Evolutionary conservation across 129 eudicot species (phyloP).

Genomic region (Sambucus nigra): DNA sequence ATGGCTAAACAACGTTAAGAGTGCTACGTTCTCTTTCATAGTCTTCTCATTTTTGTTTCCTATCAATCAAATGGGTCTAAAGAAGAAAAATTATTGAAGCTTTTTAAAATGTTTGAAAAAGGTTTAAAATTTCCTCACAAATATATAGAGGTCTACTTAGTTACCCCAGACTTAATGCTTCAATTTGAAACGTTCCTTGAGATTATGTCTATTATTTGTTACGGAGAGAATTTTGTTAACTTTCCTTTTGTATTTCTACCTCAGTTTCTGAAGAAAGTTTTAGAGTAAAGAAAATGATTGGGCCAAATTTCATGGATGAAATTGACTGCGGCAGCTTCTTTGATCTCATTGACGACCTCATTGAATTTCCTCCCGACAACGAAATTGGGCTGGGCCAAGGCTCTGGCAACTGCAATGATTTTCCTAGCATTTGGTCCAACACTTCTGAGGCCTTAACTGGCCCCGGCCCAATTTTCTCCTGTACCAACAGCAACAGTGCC

Average conservation of each 20-base stretch:
- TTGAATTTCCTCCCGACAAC: constrained; percentile 59
- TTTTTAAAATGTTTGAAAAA: no score
- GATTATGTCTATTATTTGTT: constrained; percentile 6
- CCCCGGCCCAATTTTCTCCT: constrained; percentile 40
- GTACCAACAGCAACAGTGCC: constrained; percentile 17
- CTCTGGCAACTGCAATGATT: constrained; percentile 31
- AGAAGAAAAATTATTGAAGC: no score
- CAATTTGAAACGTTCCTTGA: background rate
- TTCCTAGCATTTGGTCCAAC: constrained; percentile 46
- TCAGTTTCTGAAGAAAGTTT: constrained; percentile 19
- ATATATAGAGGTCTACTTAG: background rate
- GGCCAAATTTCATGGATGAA: constrained; percentile 54
- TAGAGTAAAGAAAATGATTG: constrained; percentile 25
- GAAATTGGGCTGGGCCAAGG: constrained; percentile 27
- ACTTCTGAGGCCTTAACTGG: constrained; percentile 33
- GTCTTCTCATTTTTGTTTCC: no score
- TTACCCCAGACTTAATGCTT: background rate
- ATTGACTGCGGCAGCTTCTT: constrained; percentile 68
- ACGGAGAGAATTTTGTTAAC: background rate
- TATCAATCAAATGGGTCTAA: no score
- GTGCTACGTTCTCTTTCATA: no score
- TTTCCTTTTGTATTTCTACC: constrained; percentile 3
- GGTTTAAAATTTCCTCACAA: background rate
- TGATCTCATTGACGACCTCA: constrained; percentile 70
- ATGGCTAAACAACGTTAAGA: no score